A percentile compares a stretch with the other conserved stretches of the same genome.
Evolutionary conservation across 148 eudicot species (phyloP).

Genomic region (Persicaria maculosa): DNA sequence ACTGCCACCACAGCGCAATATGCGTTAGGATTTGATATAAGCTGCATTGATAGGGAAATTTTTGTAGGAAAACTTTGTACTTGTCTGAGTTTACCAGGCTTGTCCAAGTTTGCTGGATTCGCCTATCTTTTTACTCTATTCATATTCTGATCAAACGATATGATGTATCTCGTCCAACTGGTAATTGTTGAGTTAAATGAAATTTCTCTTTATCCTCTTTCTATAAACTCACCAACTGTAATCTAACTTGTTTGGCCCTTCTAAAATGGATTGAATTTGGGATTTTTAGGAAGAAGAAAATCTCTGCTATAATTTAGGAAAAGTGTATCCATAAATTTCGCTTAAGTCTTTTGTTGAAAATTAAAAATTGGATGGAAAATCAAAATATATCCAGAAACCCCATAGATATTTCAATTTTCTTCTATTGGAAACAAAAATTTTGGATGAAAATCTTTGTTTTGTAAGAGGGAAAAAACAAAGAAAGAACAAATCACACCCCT

Average conservation of each 20-base stretch:
- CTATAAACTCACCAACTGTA: no score
- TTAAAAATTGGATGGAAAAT: neutral
- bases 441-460: neutral
- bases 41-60: neutral
- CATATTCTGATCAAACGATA: neutral
- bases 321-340: neutral
- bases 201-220: no score
- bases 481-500: neutral
- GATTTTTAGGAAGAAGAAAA: neutral
- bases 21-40: neutral
- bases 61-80: neutral
- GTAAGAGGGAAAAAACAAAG: neutral
- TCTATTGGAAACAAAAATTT: neutral
- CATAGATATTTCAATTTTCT: neutral
- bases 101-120: neutral
- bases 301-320: neutral
- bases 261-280: neutral
- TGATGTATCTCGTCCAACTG: neutral
- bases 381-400: neutral
- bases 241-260: no score
- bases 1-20: neutral
- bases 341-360: neutral
- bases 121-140: neutral
- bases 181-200: neutral
- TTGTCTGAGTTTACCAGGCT: neutral